phyloP scores from a whole-genome alignment of 306 rosid genomes.

The Senna tora region DNA sequence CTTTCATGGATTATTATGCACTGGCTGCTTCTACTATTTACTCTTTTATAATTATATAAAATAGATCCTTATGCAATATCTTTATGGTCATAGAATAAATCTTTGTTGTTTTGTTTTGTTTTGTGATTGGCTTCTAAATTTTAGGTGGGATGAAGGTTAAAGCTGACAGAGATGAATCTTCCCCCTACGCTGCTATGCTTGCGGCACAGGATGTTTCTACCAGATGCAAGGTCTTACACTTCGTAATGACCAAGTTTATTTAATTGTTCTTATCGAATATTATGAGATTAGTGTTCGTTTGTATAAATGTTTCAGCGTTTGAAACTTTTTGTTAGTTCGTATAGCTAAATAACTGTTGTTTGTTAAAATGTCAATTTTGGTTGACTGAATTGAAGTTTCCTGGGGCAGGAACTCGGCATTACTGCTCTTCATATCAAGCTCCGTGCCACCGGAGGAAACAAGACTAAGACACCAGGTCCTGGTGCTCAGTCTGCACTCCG shows the following conservation, averaged over 20 bases:
- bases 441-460: slow-evolving; percentile 91
- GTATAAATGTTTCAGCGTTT: not conserved
- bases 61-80: too few species aligned
- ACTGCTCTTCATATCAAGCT: slow-evolving; percentile 88
- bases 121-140: too few species aligned
- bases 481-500: slow-evolving; percentile 96
- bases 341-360: not conserved
- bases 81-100: too few species aligned
- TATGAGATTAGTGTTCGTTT: not conserved
- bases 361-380: not conserved
- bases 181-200: slow-evolving; percentile 93
- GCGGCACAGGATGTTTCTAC: slow-evolving; percentile 88
- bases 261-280: not conserved
- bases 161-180: slow-evolving; percentile 85
- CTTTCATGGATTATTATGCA: too few species aligned
- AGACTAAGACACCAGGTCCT: slow-evolving; percentile 90
- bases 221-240: slow-evolving; percentile 68
- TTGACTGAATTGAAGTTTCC: not conserved
- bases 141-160: slow-evolving; percentile 95
- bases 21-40: too few species aligned
- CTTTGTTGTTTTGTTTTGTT: too few species aligned
- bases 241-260: not conserved
- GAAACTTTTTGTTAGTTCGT: too few species aligned
- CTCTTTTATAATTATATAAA: too few species aligned
- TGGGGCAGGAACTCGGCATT: slow-evolving; percentile 73